phyloP scores from a whole-genome alignment of 2,329 filamentous ascomycete species.

The Colletotrichum sp. region DNA sequence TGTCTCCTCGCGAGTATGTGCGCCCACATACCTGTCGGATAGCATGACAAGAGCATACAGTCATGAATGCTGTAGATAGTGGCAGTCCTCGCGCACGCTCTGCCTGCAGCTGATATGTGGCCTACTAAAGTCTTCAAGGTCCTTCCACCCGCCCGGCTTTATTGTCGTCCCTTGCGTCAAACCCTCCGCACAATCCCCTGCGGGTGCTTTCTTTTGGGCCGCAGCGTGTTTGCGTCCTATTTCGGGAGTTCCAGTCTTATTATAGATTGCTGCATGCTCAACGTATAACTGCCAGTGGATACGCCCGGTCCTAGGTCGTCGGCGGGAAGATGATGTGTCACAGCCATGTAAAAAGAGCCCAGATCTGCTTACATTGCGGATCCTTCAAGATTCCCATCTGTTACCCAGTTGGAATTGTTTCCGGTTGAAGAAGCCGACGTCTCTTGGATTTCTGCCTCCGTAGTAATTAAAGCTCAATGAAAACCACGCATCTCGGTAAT shows the following conservation, averaged over 20 bases:
- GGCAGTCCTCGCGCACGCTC: not conserved
- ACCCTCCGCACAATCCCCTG: not conserved
- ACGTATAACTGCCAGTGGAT: not conserved
- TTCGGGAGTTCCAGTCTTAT: fast-evolving
- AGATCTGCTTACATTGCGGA: fast-evolving
- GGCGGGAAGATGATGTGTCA: not conserved
- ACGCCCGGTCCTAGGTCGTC: not conserved
- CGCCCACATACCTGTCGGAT: not conserved
- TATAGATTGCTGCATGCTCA: not conserved
- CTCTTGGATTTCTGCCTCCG: not conserved
- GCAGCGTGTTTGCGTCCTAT: not conserved
- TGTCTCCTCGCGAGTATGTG: not conserved
- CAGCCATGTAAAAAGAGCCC: not conserved
- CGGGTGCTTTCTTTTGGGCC: not conserved
- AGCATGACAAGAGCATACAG: not conserved
- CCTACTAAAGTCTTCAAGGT: not conserved
- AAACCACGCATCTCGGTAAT: not conserved
- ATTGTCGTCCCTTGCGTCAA: not conserved
- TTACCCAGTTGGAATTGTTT: too few relatives aligned
- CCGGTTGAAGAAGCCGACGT: too few relatives aligned
- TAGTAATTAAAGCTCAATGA: fast-evolving
- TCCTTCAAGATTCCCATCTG: fast-evolving
- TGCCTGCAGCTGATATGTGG: not conserved
- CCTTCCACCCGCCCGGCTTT: too few relatives aligned
- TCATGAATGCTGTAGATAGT: not conserved